Evolutionary conservation across 495 filamentous ascomycete species (phyloP).

Genomic region (Neurospora sublineolata): DNA sequence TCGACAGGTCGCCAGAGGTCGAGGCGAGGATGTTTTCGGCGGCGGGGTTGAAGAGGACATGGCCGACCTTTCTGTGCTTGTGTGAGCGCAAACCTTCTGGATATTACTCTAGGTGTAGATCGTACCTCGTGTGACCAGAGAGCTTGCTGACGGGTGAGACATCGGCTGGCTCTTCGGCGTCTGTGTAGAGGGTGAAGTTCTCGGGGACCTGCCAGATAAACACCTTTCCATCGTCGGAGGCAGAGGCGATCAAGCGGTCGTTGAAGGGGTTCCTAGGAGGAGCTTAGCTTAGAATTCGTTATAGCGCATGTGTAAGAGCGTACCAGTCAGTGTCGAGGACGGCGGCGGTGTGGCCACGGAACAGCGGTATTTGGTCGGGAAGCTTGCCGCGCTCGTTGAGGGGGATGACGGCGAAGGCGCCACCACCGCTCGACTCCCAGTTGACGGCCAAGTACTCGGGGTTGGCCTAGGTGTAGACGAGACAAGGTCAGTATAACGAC

Average conservation of each 20-base stretch:
- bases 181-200: conserved; percentile 69
- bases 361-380: conserved; percentile 87
- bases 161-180: conserved; percentile 71
- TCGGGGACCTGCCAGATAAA: conserved; percentile 94
- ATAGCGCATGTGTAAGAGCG: conserved; percentile 1
- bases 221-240: conserved; percentile 92
- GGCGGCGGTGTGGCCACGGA: conserved; percentile 87
- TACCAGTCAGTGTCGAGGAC: conserved; percentile 98
- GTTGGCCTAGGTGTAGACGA: conserved; percentile 52
- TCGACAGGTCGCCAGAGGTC: conserved; percentile 84
- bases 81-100: conserved; percentile 2
- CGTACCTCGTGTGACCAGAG: conserved; percentile 56
- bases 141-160: conserved; percentile 72
- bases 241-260: conserved; percentile 82
- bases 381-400: conserved; percentile 76
- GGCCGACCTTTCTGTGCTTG: conserved; percentile 72
- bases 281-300: conserved; percentile 20
- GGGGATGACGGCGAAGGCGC: conserved; percentile 94
- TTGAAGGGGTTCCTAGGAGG: conserved; percentile 78
- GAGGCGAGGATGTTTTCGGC: conserved; percentile 94
- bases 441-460: conserved; percentile 94
- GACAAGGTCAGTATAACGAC: conserved; percentile 16
- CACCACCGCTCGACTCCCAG: conserved; percentile 95
- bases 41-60: conserved; percentile 94
- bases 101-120: background rate